phyloP scores from a whole-genome alignment of 306 rosid genomes.

The Benincasa hispida region DNA sequence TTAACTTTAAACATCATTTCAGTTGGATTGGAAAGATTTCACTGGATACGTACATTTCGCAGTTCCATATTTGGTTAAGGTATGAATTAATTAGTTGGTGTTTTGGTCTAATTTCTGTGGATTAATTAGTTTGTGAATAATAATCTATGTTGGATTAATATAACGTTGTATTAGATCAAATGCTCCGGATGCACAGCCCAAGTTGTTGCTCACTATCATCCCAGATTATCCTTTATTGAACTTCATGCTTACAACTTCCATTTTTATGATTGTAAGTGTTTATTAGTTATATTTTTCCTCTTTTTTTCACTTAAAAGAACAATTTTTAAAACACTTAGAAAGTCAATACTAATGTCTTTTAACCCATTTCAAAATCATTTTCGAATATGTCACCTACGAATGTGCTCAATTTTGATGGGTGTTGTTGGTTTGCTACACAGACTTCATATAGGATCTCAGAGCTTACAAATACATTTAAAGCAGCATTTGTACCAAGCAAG shows the following conservation, averaged over 20 bases:
- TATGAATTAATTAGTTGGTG: conserved; percentile 4
- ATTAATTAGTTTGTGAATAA: background rate
- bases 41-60: conserved; percentile 65
- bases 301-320: too few relatives aligned
- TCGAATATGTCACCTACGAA: background rate
- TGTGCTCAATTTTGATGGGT: background rate
- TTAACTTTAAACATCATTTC: background rate
- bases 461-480: conserved; percentile 72
- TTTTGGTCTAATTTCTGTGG: too few relatives aligned
- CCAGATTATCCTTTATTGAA: conserved; percentile 79
- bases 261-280: conserved; percentile 66
- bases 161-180: conserved; percentile 41
- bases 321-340: too few relatives aligned
- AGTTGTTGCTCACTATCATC: conserved; percentile 69
- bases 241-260: conserved; percentile 74
- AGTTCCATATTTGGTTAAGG: conserved; percentile 51
- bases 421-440: conserved; percentile 45
- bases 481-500: conserved; percentile 78
- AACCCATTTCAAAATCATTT: too few relatives aligned
- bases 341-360: too few relatives aligned
- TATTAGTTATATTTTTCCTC: too few relatives aligned
- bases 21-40: conserved; percentile 99
- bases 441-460: conserved; percentile 70
- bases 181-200: conserved; percentile 87
- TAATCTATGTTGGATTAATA: background rate